Conservation (phyloP, 2,329 filamentous ascomycete species). For the Acephala macrosclerotiorum region DNA sequence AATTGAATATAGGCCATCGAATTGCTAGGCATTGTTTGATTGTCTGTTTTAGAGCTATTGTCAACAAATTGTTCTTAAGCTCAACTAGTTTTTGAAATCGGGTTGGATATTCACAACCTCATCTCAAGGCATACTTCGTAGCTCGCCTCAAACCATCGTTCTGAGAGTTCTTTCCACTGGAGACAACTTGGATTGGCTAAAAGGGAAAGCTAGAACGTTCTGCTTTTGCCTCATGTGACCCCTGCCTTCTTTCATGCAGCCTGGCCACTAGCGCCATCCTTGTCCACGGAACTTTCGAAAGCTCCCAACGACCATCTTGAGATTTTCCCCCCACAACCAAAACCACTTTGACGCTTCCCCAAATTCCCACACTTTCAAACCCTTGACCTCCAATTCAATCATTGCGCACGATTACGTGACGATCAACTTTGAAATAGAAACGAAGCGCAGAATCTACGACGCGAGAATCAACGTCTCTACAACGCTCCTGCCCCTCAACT, state of each 20-base stretch:
- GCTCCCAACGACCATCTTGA: constrained; percentile 24
- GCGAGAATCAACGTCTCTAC: constrained; percentile 14
- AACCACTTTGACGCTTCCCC: constrained; percentile 16
- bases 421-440: constrained; percentile 15
- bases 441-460: constrained; percentile 16
- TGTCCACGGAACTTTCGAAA: constrained; percentile 6
- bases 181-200: not conserved
- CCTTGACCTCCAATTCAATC: constrained; percentile 30
- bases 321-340: constrained; percentile 30
- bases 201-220: not conserved
- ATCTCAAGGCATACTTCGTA: not conserved
- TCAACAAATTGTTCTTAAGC: not conserved
- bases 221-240: constrained; percentile 13
- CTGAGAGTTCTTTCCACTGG: too few relatives aligned
- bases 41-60: constrained; percentile 1
- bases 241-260: constrained; percentile 5
- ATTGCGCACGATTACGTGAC: constrained; percentile 21
- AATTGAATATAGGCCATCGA: constrained; percentile 5
- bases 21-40: not conserved
- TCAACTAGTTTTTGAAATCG: not conserved
- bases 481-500: constrained; percentile 32
- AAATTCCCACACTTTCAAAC: constrained; percentile 19
- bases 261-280: constrained; percentile 10
- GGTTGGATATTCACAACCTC: not conserved
- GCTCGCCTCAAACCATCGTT: not conserved